phyloP scores from a whole-genome alignment of 2,329 filamentous ascomycete species.

The Periglandula ipomoeae region DNA sequence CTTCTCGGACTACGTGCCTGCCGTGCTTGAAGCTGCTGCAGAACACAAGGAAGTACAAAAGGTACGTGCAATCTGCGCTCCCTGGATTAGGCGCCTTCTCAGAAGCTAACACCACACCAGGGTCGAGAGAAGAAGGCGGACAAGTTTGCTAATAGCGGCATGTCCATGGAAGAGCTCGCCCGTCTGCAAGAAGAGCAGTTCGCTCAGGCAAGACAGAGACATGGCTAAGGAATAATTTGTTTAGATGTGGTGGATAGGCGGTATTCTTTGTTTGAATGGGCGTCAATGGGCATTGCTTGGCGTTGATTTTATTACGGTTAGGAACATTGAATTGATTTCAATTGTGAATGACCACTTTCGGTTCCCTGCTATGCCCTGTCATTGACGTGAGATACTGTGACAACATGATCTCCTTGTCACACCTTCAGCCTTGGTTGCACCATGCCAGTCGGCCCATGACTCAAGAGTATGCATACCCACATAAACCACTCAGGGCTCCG shows the following conservation, averaged over 20 bases:
- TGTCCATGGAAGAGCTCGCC: constrained; percentile 84
- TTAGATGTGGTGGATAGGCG: not conserved
- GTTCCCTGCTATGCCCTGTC: too few relatives aligned
- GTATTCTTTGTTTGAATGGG: constrained; percentile 8
- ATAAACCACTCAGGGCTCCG: too few relatives aligned
- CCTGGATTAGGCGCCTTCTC: constrained; percentile 38
- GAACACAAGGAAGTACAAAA: constrained; percentile 92
- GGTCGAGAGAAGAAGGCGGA: constrained; percentile 94
- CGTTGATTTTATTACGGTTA: constrained; percentile 15
- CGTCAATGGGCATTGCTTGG: constrained; percentile 25
- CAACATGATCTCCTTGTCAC: too few relatives aligned
- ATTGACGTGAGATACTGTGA: too few relatives aligned
- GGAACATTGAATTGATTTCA: not conserved
- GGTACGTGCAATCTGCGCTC: constrained; percentile 40
- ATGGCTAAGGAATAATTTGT: constrained; percentile 12
- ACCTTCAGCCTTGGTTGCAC: too few relatives aligned
- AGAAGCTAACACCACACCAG: constrained; percentile 32
- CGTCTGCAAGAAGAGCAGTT: constrained; percentile 89
- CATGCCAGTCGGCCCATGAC: too few relatives aligned
- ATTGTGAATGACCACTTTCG: too few relatives aligned
- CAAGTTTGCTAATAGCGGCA: constrained; percentile 90
- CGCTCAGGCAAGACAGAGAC: constrained; percentile 51
- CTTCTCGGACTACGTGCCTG: constrained; percentile 84
- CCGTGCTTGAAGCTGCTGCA: constrained; percentile 76
- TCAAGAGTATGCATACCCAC: too few relatives aligned